phyloP scores from a whole-genome alignment of 1,284 basidiomycete species.

The Puccinia sorghi region DNA sequence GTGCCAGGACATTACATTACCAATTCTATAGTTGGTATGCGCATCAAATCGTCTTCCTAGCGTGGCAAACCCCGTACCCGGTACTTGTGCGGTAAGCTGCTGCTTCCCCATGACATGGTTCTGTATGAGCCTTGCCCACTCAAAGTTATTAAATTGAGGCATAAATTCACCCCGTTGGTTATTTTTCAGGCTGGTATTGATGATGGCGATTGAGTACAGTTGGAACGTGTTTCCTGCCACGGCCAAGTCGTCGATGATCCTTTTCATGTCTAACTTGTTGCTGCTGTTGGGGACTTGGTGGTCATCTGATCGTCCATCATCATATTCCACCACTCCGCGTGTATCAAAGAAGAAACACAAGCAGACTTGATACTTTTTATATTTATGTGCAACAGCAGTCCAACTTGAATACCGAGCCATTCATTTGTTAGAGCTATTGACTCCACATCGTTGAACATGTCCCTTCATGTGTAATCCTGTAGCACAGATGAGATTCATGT shows the following conservation, averaged over 20 bases:
- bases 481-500: too few species aligned
- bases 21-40: conserved; percentile 99
- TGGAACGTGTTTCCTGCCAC: conserved; percentile 89
- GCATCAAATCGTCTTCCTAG: conserved; percentile 82
- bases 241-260: conserved; percentile 66
- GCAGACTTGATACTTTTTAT: conserved; percentile 4
- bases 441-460: too few species aligned
- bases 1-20: conserved; percentile 94
- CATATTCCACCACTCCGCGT: background rate
- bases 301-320: background rate
- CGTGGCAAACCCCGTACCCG: conserved; percentile 72
- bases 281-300: conserved; percentile 64
- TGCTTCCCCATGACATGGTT: background rate
- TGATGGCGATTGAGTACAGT: conserved; percentile 73
- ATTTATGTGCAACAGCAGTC: too few species aligned
- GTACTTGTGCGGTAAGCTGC: conserved; percentile 65
- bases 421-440: too few species aligned
- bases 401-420: too few species aligned
- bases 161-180: conserved; percentile 27
- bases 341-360: background rate
- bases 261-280: conserved; percentile 66
- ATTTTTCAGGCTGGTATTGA: conserved; percentile 65
- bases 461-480: too few species aligned
- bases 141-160: conserved; percentile 16
- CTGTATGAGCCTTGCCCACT: background rate